These are phyloP conservation scores for Viridothelium virens DNA, from an alignment of 495 filamentous ascomycete species.

Conservation along the genomic window DNA sequence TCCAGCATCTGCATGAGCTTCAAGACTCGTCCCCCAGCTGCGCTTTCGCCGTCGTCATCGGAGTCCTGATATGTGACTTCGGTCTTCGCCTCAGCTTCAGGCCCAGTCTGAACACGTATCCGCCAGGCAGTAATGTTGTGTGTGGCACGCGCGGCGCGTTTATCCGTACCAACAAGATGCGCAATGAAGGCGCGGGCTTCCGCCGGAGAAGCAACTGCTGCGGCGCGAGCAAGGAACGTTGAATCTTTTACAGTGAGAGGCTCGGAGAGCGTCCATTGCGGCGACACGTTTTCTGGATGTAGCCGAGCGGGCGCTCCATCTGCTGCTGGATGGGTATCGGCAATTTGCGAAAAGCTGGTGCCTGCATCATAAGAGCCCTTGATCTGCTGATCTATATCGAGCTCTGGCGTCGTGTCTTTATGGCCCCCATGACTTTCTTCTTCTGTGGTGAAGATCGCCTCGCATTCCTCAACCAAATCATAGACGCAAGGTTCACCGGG, in stretches of 20 bases:
- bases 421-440: slow-evolving; percentile 16
- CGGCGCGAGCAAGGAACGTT: slow-evolving; percentile 72
- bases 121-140: slow-evolving; percentile 81
- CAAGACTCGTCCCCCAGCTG: slow-evolving; percentile 75
- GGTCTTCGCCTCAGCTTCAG: slow-evolving; percentile 32
- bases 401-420: slow-evolving; percentile 13
- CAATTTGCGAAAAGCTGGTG: too few species aligned
- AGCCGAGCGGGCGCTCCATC: background rate
- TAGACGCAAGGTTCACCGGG: slow-evolving; percentile 79
- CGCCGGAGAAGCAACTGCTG: slow-evolving; percentile 53
- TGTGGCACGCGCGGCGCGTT: slow-evolving; percentile 71
- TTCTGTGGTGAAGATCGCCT: slow-evolving; percentile 31
- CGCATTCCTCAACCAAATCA: slow-evolving; percentile 66
- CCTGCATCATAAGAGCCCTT: background rate
- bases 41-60: slow-evolving; percentile 95
- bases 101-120: slow-evolving; percentile 40
- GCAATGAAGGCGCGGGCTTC: slow-evolving; percentile 63
- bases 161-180: slow-evolving; percentile 70
- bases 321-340: background rate
- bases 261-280: slow-evolving; percentile 43
- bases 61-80: slow-evolving; percentile 73
- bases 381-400: slow-evolving; percentile 10
- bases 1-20: slow-evolving; percentile 93
- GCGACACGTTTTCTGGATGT: slow-evolving; percentile 18
- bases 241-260: slow-evolving; percentile 76